phyloP scores from a whole-genome alignment of 73 alveolate species.

The Symbiodinium pilosum region DNA sequence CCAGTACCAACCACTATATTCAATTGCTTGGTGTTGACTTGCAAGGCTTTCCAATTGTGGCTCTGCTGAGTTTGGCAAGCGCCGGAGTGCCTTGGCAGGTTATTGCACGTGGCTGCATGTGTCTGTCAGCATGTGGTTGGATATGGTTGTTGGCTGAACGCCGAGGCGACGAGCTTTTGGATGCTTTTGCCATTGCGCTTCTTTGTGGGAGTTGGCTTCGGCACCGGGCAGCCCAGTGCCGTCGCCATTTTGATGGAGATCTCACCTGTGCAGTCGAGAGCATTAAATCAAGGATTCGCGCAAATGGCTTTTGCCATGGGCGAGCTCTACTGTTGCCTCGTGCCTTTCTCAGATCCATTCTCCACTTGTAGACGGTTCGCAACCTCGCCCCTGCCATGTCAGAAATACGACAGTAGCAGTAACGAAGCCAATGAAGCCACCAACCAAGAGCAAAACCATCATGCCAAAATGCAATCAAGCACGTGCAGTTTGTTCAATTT shows the following conservation, averaged over 20 bases:
- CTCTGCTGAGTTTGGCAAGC: slow-evolving; percentile 34
- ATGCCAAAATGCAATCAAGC: too few relatives aligned
- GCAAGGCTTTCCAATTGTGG: slow-evolving; percentile 53
- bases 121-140: background rate
- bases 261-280: background rate
- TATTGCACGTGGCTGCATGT: background rate
- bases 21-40: background rate
- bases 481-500: too few relatives aligned
- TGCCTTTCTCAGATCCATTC: background rate
- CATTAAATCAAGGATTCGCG: slow-evolving; percentile 13
- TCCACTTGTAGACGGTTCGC: too few relatives aligned
- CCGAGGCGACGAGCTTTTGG: slow-evolving; percentile 48
- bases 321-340: slow-evolving; percentile 66
- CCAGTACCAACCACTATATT: too few relatives aligned
- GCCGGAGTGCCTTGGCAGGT: background rate
- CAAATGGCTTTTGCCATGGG: slow-evolving; percentile 61
- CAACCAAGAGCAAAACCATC: too few relatives aligned
- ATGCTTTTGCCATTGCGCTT: slow-evolving; percentile 22
- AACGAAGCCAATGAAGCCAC: too few relatives aligned
- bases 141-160: background rate
- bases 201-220: slow-evolving; percentile 60
- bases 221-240: slow-evolving; percentile 65
- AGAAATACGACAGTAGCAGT: too few relatives aligned
- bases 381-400: too few relatives aligned
- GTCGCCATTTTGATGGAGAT: slow-evolving; percentile 47